Conservation (phyloP, 768 basidiomycete species). For the Trichaptum fuscoviolaceum region DNA sequence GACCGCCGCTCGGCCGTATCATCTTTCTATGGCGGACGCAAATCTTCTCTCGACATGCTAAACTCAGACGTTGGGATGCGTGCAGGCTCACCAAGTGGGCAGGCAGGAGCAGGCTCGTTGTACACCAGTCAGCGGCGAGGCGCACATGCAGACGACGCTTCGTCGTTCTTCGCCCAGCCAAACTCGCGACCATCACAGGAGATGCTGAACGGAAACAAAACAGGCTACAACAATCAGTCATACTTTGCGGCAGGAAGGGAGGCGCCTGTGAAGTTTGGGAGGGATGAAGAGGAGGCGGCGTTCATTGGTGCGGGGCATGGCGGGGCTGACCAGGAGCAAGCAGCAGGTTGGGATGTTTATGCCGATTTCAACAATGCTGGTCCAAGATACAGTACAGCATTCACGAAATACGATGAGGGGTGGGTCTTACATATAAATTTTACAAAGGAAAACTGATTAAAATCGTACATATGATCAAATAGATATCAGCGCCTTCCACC, state of each 20-base stretch:
- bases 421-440: conserved; percentile 24
- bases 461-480: not conserved
- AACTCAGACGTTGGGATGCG: conserved; percentile 44
- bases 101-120: not conserved
- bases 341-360: conserved; percentile 67
- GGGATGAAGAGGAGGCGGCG: conserved; percentile 55
- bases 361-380: conserved; percentile 89
- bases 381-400: conserved; percentile 66
- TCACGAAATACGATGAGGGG: conserved; percentile 45
- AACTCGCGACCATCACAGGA: conserved; percentile 32
- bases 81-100: conserved; percentile 21
- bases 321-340: conserved; percentile 20
- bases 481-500: conserved; percentile 17
- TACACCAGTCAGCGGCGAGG: conserved; percentile 21
- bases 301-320: conserved; percentile 4
- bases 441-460: not conserved
- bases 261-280: conserved; percentile 75
- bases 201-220: conserved; percentile 33
- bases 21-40: conserved; percentile 69
- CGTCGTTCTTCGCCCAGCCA: conserved; percentile 60
- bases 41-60: conserved; percentile 56
- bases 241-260: conserved; percentile 64
- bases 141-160: conserved; percentile 45
- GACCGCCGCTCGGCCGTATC: conserved; percentile 77
- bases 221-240: conserved; percentile 62